Conservation (phyloP, 352 stramenopile species). For the Ochromonadaceae sp. region DNA sequence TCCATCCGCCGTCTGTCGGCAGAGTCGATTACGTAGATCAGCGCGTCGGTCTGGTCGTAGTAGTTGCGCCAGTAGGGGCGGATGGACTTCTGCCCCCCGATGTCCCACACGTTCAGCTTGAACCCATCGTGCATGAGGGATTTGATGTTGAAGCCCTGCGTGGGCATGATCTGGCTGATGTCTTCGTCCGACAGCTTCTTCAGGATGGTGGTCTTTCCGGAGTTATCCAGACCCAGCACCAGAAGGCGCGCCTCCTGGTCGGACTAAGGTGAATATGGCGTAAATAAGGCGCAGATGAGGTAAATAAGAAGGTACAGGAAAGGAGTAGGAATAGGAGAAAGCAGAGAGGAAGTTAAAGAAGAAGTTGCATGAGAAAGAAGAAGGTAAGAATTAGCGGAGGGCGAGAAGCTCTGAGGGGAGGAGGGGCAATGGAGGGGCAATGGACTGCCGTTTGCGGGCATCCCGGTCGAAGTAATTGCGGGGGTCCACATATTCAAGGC, state of each 20-base stretch:
- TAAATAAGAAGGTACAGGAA: background rate
- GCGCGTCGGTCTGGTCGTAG: conserved; percentile 84
- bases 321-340: background rate
- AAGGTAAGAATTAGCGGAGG: conserved; percentile 10
- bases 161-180: conserved; percentile 51
- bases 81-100: conserved; percentile 90
- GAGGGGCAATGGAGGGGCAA: background rate
- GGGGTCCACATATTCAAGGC: background rate
- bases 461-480: background rate
- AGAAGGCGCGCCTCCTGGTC: conserved; percentile 81
- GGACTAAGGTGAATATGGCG: conserved; percentile 21
- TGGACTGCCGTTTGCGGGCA: background rate
- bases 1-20: conserved; percentile 72
- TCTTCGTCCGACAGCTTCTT: conserved; percentile 88
- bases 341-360: conserved; percentile 2
- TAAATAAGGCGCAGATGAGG: background rate
- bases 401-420: conserved; percentile 3
- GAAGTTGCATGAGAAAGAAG: background rate
- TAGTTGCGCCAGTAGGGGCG: conserved; percentile 95
- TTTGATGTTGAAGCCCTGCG: conserved; percentile 85
- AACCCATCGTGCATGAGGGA: conserved; percentile 82
- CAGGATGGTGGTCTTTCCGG: conserved; percentile 87
- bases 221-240: conserved; percentile 85
- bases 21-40: conserved; percentile 89
- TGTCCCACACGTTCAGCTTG: conserved; percentile 95